Evolutionary conservation across 1,139 yeast genomes (phyloP), one percentile per base, ranked within the genome.

Genomic region (Sugiyamaella castrensis): DNA sequence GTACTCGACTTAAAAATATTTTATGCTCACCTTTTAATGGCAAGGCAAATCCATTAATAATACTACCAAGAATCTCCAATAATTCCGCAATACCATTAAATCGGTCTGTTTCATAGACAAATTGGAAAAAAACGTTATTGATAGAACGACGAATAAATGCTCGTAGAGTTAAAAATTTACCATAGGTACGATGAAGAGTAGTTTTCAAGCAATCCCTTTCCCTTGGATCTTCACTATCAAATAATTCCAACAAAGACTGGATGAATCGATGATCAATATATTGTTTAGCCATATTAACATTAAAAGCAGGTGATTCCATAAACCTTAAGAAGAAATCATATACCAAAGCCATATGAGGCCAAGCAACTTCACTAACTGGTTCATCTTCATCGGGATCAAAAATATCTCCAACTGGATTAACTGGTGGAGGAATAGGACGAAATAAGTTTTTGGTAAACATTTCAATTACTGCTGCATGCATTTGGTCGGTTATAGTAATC

Each of bases 311-410:
- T 56, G 92, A 83, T 69, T 92, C 98, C 54, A 92, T 84, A 69
- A 92, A 92, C 61, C 96, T 75, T 55, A 94, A 73, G 66, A 92
- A 92, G 63, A 92, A 88, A 67, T 92, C 98, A 71, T 94, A 92
- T 38, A 91, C 95, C 38, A 91, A 80, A 69, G 88, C 95, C 97
- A 94, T 92, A 67, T 92, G 99, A 4, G 98, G 96, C 99, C 99
- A 92, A 5, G 98, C 92, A 54, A 92, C 81, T 66, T 94, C 98
- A 62, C 82, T 82, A 37, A 92, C 95, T 1, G 98, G 98, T 69
- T 92, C 99, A 70, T 92, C 98, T 71, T 92, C 99, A 71, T 92
- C 98, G 0, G 99, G 98, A 62, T 94, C 98, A 67, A 80, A 94
- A 28, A 92, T 78, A 55, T 94, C 98, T 34, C 98, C 98, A 37